A percentile compares a stretch with the other conserved stretches of the same genome.
These are phyloP conservation scores for Paramyrothecium roridum DNA, from an alignment of 2,329 filamentous ascomycete genomes.

Conservation along the genomic window DNA sequence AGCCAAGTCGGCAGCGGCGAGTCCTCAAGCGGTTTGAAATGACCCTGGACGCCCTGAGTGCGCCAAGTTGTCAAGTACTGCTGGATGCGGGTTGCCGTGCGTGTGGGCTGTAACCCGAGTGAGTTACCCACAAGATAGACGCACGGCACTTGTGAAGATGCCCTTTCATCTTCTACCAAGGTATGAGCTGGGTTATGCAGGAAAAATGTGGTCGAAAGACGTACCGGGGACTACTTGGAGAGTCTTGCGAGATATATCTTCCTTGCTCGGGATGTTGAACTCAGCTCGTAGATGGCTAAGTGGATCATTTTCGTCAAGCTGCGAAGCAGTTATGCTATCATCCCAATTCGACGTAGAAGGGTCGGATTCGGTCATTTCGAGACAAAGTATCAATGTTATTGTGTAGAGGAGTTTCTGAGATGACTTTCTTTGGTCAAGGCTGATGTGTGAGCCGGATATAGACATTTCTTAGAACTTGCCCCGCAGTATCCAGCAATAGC, in stretches of 20 bases:
- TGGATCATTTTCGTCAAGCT: slow-evolving; percentile 53
- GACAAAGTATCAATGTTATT: too few species aligned
- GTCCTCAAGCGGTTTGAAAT: slow-evolving; percentile 67
- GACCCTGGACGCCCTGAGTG: slow-evolving; percentile 74
- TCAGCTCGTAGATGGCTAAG: slow-evolving; percentile 56
- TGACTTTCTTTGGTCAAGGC: neutral
- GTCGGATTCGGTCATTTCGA: neutral
- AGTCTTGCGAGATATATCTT: slow-evolving; percentile 22
- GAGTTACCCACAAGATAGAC: slow-evolving; percentile 86
- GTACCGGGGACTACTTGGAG: slow-evolving; percentile 6
- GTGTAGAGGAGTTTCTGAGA: neutral
- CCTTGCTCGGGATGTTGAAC: slow-evolving; percentile 65
- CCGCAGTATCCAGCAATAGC: neutral
- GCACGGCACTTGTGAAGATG: slow-evolving; percentile 17
- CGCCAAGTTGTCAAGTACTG: slow-evolving; percentile 76
- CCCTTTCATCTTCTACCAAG: slow-evolving; percentile 5
- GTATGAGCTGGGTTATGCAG: too few species aligned
- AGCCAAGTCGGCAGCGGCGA: slow-evolving; percentile 69
- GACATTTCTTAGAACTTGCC: neutral
- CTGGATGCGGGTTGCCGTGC: slow-evolving; percentile 55
- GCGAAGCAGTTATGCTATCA: neutral
- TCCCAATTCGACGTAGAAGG: neutral
- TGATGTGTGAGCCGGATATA: neutral
- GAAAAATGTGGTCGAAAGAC: neutral
- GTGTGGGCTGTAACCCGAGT: slow-evolving; percentile 71